These are phyloP conservation scores for Neonectria sp. DNA, from an alignment of 2,329 filamentous ascomycete genomes.

Conservation along the genomic window DNA sequence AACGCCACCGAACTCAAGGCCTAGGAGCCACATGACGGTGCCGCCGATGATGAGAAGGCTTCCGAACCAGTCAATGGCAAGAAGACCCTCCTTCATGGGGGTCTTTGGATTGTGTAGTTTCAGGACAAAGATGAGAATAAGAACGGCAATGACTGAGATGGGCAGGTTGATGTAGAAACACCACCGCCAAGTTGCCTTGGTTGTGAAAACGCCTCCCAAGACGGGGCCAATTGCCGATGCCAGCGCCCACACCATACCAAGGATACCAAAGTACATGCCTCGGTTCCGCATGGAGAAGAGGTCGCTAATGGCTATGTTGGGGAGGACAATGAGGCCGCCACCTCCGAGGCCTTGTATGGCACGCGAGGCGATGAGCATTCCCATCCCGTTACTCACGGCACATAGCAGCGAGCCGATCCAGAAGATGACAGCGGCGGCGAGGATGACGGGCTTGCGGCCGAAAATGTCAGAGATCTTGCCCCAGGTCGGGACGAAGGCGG, in stretches of 20 bases:
- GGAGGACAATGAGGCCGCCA: conserved; percentile 71
- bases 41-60: conserved; percentile 77
- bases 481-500: conserved; percentile 78
- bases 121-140: conserved; percentile 72
- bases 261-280: conserved; percentile 67
- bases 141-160: conserved; percentile 61
- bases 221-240: conserved; percentile 77
- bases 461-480: conserved; percentile 74
- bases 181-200: conserved; percentile 77
- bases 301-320: conserved; percentile 72
- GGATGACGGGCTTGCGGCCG: conserved; percentile 69
- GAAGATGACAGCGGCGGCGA: conserved; percentile 67
- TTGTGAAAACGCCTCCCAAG: conserved; percentile 78
- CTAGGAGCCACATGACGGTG: conserved; percentile 88
- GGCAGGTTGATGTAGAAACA: conserved; percentile 78
- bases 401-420: conserved; percentile 69
- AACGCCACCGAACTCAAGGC: conserved; percentile 87
- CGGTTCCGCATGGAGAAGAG: conserved; percentile 67
- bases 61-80: conserved; percentile 73
- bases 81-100: conserved; percentile 72
- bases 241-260: conserved; percentile 74
- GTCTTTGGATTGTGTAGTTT: conserved; percentile 79
- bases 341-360: conserved; percentile 71
- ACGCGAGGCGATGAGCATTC: conserved; percentile 68
- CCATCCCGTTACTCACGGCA: conserved; percentile 64